A percentile compares a stretch with the other conserved stretches of the same genome.
These are phyloP conservation scores for Dimocarpus longan DNA, from an alignment of 345 rosid species.

Conservation along the genomic window DNA sequence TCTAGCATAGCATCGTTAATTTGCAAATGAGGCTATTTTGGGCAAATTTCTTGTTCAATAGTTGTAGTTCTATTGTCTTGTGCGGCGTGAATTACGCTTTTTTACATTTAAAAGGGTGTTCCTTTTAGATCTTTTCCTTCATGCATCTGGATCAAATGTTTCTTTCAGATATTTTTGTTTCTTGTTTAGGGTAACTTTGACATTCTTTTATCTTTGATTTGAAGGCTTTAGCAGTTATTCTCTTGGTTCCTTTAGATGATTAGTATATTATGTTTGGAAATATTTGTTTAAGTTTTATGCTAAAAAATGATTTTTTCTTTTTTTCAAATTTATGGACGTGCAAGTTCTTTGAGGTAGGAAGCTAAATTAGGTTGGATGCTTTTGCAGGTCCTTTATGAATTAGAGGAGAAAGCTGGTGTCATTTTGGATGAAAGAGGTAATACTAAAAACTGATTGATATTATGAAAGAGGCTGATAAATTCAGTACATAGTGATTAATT, in stretches of 20 bases:
- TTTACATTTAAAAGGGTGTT: neutral
- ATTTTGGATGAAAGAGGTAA: conserved; percentile 95
- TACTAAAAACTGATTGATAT: neutral
- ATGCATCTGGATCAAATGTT: neutral
- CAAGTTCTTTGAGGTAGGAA: conserved; percentile 1
- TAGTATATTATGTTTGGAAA: neutral
- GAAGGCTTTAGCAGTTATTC: neutral
- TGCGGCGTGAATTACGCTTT: neutral
- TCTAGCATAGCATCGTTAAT: neutral
- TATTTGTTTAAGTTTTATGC: neutral
- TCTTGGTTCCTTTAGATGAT: neutral
- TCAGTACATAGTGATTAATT: neutral
- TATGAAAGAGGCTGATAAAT: conserved; percentile 7
- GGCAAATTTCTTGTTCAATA: neutral
- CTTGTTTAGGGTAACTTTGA: neutral
- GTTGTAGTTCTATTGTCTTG: neutral
- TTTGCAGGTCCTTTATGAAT: conserved; percentile 76
- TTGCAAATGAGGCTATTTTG: neutral
- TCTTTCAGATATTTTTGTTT: neutral
- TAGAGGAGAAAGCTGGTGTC: conserved; percentile 89
- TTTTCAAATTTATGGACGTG: neutral
- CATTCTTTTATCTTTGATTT: neutral
- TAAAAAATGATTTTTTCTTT: neutral
- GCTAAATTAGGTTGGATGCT: conserved; percentile 13
- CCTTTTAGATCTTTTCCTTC: neutral